Percentiles rank a stretch among this genome's conserved stretches.
Conservation (phyloP, 2,329 filamentous ascomycete genomes). For the Xylariales sp. region DNA sequence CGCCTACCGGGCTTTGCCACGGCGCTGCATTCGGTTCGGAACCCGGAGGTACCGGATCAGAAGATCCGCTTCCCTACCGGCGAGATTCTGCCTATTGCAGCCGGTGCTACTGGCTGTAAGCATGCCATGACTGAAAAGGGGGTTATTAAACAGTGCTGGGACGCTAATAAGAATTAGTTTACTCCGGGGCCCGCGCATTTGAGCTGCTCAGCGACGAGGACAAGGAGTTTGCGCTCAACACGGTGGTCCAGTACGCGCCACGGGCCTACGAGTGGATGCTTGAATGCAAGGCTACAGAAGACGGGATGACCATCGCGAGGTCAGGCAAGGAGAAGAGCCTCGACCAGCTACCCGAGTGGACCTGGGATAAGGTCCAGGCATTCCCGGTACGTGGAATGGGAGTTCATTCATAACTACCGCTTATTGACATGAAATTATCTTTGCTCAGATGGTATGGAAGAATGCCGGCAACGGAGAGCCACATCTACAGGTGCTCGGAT, state of each 20-base stretch:
- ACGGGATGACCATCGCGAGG: background rate
- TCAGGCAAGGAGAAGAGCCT: background rate
- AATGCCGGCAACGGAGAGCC: background rate
- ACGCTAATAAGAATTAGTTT: no score
- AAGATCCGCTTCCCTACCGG: background rate
- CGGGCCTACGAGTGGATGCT: background rate
- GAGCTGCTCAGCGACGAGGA: background rate
- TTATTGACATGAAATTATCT: no score
- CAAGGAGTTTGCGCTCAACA: background rate
- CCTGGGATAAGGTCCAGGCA: slow-evolving; percentile 2
- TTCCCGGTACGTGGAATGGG: slow-evolving; percentile 2
- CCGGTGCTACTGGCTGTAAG: background rate
- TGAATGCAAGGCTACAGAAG: background rate
- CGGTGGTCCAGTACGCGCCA: background rate
- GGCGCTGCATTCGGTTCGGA: background rate
- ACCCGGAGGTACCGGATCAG: background rate
- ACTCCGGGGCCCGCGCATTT: slow-evolving; percentile 3
- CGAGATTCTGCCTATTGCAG: background rate
- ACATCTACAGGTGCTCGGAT: background rate
- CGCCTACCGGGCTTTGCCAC: background rate
- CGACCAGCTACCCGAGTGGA: background rate
- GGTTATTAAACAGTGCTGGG: no score
- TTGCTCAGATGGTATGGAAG: background rate
- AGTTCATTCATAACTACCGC: no score
- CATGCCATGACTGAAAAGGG: no score